Percentiles rank a stretch among this genome's conserved stretches.
Conservation (phyloP, 331 rosid genomes). For the Malus hybrid region DNA sequence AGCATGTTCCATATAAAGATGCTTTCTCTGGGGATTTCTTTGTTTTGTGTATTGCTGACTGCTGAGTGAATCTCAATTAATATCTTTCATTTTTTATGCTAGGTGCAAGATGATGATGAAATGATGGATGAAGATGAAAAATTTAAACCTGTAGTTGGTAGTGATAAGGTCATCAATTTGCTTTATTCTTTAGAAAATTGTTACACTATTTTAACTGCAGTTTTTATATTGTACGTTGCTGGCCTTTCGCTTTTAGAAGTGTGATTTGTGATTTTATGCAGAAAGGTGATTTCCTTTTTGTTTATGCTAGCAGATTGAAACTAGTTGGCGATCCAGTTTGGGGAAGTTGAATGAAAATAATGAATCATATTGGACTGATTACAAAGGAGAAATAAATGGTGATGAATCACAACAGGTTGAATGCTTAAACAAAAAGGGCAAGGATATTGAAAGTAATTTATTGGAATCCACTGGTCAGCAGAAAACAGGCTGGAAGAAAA, state of each 20-base stretch:
- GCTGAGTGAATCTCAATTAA: conserved; percentile 12
- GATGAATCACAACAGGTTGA: conserved; percentile 38
- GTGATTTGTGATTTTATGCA: background rate
- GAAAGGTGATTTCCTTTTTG: background rate
- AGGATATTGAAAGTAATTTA: conserved; percentile 26
- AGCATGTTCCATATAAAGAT: background rate
- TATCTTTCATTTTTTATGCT: conserved; percentile 17
- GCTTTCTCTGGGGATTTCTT: background rate
- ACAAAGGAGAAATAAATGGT: conserved; percentile 30
- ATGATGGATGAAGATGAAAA: conserved; percentile 62
- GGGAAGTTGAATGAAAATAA: conserved; percentile 39
- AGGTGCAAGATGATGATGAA: conserved; percentile 71
- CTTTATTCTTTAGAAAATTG: background rate
- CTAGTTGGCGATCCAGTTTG: conserved; percentile 32
- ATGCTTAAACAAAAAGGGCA: conserved; percentile 22
- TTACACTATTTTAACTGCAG: background rate
- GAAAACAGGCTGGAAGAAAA: conserved; percentile 36
- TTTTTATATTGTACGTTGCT: background rate
- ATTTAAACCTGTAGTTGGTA: conserved; percentile 27
- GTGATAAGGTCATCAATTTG: conserved; percentile 45
- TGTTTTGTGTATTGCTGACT: background rate
- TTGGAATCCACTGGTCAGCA: conserved; percentile 27
- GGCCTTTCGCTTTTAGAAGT: background rate
- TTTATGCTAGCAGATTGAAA: conserved; percentile 37
- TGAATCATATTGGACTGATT: conserved; percentile 36